These are phyloP conservation scores for Yamadazyma insecticola DNA, from an alignment of 805 yeast species.

Conservation along the genomic window DNA sequence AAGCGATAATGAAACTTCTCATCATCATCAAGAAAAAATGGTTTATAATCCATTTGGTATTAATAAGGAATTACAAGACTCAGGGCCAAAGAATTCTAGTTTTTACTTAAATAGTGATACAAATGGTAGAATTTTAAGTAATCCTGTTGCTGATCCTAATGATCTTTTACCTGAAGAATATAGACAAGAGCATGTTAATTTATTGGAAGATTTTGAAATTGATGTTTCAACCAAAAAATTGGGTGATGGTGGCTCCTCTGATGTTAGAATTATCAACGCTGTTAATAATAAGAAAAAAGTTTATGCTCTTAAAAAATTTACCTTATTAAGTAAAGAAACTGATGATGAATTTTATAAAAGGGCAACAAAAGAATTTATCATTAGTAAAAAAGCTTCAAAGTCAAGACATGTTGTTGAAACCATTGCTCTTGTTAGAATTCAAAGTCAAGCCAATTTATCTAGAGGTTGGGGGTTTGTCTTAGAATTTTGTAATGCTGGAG, in stretches of 20 bases:
- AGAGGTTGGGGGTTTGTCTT: constrained; percentile 77
- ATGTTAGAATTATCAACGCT: constrained; percentile 46
- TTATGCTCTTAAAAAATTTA: constrained; percentile 65
- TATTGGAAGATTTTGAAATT: constrained; percentile 53
- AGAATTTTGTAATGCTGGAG: constrained; percentile 61
- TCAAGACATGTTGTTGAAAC: constrained; percentile 60
- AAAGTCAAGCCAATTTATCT: constrained; percentile 47
- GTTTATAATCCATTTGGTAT: constrained; percentile 66
- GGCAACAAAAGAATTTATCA: constrained; percentile 58
- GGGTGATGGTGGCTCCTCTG: constrained; percentile 73
- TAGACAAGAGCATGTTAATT: constrained; percentile 42
- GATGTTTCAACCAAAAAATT: constrained; percentile 41
- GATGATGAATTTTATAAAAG: constrained; percentile 62
- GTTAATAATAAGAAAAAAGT: constrained; percentile 37
- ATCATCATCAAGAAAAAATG: constrained; percentile 35
- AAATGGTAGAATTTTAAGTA: constrained; percentile 47
- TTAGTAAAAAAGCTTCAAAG: constrained; percentile 50
- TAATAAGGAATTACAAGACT: constrained; percentile 25
- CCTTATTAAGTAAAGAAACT: constrained; percentile 55
- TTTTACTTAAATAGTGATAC: constrained; percentile 30
- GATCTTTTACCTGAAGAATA: constrained; percentile 52
- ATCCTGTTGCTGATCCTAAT: constrained; percentile 66
- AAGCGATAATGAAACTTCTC: neutral
- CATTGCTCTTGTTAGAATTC: constrained; percentile 51
- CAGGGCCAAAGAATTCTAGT: constrained; percentile 22